Evolutionary conservation across 148 eudicot species (phyloP).

Genomic region (Vaccinium myrtillus): DNA sequence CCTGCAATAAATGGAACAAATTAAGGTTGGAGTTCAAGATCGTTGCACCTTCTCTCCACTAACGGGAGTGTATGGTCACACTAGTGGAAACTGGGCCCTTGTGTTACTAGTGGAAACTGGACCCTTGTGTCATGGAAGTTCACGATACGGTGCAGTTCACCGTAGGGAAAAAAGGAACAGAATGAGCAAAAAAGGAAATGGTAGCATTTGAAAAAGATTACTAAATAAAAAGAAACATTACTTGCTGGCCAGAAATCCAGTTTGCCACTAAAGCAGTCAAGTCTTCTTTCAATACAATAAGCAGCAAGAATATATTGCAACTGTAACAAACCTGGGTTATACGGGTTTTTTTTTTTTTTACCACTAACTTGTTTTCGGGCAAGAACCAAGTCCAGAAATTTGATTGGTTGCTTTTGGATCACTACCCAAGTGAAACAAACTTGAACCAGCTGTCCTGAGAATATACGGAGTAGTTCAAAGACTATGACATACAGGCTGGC

Average conservation of each 20-base stretch:
- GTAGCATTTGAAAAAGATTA: neutral
- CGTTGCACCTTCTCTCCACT: neutral
- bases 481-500: neutral
- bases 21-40: neutral
- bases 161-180: neutral
- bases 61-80: neutral
- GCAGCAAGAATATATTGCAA: neutral
- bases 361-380: neutral
- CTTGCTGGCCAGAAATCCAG: neutral
- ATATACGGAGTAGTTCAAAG: neutral
- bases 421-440: neutral
- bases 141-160: neutral
- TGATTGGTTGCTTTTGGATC: neutral
- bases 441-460: neutral
- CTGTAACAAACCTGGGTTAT: neutral
- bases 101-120: neutral
- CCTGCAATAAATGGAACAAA: constrained; percentile 27
- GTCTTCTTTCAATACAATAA: neutral
- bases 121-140: neutral
- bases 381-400: neutral
- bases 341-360: neutral
- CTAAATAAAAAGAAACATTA: neutral
- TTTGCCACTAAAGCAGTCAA: neutral
- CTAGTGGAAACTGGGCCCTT: neutral
- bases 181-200: neutral